A percentile compares a stretch with the other conserved stretches of the same genome.
Evolutionary conservation across 2,329 filamentous ascomycete genomes (phyloP).

Genomic region (Colletotrichum sublineola): DNA sequence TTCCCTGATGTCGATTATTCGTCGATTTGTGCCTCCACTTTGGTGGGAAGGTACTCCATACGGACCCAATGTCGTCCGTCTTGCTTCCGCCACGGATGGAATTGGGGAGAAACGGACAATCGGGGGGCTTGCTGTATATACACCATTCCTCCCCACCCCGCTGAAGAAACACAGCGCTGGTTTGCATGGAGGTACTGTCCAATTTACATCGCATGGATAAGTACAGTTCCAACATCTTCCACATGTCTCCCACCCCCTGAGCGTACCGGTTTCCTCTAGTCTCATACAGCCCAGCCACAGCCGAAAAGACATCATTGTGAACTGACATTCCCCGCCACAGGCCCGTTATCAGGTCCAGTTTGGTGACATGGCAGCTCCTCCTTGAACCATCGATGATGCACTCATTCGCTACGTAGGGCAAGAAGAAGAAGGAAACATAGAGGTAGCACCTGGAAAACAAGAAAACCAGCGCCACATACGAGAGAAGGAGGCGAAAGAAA

Average conservation of each 20-base stretch:
- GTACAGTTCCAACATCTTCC: slow-evolving; percentile 30
- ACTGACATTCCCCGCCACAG: slow-evolving; percentile 3
- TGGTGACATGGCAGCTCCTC: background rate
- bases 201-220: background rate
- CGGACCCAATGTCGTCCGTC: slow-evolving; percentile 14
- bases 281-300: background rate
- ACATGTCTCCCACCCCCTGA: slow-evolving; percentile 11
- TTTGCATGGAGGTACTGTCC: slow-evolving; percentile 15
- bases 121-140: too few relatives aligned
- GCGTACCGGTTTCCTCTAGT: background rate
- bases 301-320: slow-evolving; percentile 23
- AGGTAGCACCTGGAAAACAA: background rate
- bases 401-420: background rate
- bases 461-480: background rate
- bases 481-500: background rate
- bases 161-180: slow-evolving; percentile 15
- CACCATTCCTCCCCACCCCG: background rate
- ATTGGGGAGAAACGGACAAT: slow-evolving; percentile 10
- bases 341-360: background rate
- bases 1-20: slow-evolving; percentile 29
- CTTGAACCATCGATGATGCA: background rate
- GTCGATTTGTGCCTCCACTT: slow-evolving; percentile 32
- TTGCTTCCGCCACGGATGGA: slow-evolving; percentile 1
- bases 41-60: slow-evolving; percentile 10
- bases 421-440: background rate